These are phyloP conservation scores for Chaetomium sp. DNA, from an alignment of 2,329 filamentous ascomycete species.

Conservation along the genomic window DNA sequence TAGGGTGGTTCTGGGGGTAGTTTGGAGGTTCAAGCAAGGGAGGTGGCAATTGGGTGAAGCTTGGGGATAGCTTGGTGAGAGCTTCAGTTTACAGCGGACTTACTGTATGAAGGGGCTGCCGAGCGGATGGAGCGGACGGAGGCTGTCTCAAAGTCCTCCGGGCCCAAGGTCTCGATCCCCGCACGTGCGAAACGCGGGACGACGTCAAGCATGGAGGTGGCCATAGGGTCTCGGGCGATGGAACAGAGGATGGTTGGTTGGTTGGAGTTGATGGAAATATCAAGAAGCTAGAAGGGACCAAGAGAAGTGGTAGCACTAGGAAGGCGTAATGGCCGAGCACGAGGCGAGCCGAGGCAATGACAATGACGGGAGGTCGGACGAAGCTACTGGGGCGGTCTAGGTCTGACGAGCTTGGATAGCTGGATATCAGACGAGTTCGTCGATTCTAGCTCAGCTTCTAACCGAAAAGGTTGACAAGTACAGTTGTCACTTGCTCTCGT, in stretches of 20 bases:
- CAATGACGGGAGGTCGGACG: conserved; percentile 18
- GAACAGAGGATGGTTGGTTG: background rate
- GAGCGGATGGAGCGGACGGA: conserved; percentile 69
- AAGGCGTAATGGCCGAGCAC: conserved; percentile 9
- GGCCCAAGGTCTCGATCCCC: conserved; percentile 39
- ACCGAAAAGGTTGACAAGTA: background rate
- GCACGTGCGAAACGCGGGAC: conserved; percentile 23
- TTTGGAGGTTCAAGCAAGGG: background rate
- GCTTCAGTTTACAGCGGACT: conserved; percentile 38
- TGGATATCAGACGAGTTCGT: background rate
- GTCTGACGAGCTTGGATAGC: conserved; percentile 2
- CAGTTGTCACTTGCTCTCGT: conserved; percentile 3
- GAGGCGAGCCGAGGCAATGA: background rate
- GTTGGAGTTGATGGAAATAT: background rate
- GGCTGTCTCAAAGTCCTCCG: conserved; percentile 66
- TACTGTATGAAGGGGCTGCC: conserved; percentile 68
- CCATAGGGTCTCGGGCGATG: conserved; percentile 15
- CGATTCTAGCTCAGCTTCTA: background rate
- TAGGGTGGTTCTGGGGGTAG: background rate
- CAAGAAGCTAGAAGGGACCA: conserved; percentile 6
- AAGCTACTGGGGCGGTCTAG: background rate
- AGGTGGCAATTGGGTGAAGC: background rate
- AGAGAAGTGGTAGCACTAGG: conserved; percentile 10
- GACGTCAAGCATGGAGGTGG: conserved; percentile 26
- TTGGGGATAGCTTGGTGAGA: background rate